These are phyloP conservation scores for Plenodomus tracheiphilus DNA, from an alignment of 2,329 filamentous ascomycete genomes.

Conservation along the genomic window DNA sequence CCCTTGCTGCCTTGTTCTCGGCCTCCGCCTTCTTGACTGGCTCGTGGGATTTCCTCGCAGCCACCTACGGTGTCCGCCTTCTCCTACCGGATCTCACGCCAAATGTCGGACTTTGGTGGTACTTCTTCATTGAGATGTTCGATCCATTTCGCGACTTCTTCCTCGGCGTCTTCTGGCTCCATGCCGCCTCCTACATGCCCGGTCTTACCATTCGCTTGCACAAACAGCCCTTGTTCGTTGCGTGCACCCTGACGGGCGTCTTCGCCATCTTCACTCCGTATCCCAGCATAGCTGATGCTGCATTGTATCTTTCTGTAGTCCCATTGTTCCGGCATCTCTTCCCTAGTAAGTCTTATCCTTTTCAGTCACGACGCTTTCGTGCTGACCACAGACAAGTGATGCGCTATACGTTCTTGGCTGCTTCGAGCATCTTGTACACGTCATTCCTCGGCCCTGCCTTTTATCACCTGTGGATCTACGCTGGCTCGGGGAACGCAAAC, in stretches of 20 bases:
- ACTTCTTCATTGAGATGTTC: constrained; percentile 99
- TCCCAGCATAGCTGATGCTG: constrained; percentile 87
- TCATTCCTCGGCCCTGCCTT: constrained; percentile 90
- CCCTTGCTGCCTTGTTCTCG: constrained; percentile 59
- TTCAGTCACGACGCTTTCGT: not conserved
- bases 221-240: constrained; percentile 81
- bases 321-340: constrained; percentile 91
- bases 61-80: constrained; percentile 92
- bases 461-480: constrained; percentile 97
- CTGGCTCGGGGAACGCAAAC: constrained; percentile 95
- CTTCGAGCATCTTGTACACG: constrained; percentile 82
- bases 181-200: constrained; percentile 86
- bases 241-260: constrained; percentile 82
- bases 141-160: constrained; percentile 98
- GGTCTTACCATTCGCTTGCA: constrained; percentile 82
- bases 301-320: constrained; percentile 79
- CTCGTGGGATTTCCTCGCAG: constrained; percentile 84
- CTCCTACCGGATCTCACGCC: constrained; percentile 90
- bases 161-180: constrained; percentile 96
- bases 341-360: constrained; percentile 60
- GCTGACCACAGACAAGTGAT: constrained; percentile 62
- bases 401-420: constrained; percentile 87
- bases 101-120: constrained; percentile 98
- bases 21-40: constrained; percentile 74
- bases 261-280: constrained; percentile 98